Evolutionary conservation across 345 rosid genomes (phyloP).

Genomic region (Murraya paniculata): DNA sequence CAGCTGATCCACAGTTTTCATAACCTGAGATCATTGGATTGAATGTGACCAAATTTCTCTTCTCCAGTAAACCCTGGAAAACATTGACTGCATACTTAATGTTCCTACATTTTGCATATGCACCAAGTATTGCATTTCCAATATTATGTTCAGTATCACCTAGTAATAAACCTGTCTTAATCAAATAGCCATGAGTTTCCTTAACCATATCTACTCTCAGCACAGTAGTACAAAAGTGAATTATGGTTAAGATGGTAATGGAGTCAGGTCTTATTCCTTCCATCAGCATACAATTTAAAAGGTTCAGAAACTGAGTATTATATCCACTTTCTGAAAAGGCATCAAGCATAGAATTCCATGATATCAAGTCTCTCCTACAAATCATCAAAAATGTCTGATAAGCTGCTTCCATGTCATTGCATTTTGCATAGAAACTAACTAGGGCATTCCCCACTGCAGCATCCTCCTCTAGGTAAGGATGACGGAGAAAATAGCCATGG

Average conservation of each 20-base stretch:
- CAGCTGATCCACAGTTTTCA: conserved; percentile 46
- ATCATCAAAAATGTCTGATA: conserved; percentile 41
- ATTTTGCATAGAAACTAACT: conserved; percentile 66
- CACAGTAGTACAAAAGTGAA: conserved; percentile 32
- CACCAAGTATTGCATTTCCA: conserved; percentile 68
- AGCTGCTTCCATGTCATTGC: conserved; percentile 49
- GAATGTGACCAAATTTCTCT: conserved; percentile 47
- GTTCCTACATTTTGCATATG: conserved; percentile 68
- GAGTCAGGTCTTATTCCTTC: conserved; percentile 53
- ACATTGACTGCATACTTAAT: conserved; percentile 55
- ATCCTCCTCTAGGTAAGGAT: conserved; percentile 32
- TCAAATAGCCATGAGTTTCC: conserved; percentile 68
- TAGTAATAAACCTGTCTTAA: conserved; percentile 44
- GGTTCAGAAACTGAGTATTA: conserved; percentile 38
- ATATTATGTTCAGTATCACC: conserved; percentile 38
- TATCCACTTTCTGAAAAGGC: conserved; percentile 37
- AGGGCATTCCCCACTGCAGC: conserved; percentile 48
- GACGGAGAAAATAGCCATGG: conserved; percentile 47
- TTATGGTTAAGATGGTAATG: conserved; percentile 42
- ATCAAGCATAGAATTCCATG: conserved; percentile 67
- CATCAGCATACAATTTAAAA: conserved; percentile 42
- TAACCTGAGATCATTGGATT: conserved; percentile 66
- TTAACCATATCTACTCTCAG: conserved; percentile 44
- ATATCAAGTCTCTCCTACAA: conserved; percentile 45
- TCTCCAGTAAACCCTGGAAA: conserved; percentile 49